Percentiles rank a stretch among this genome's conserved stretches.
Conservation (phyloP, 2,329 filamentous ascomycete genomes). For the Epichloe amarillans region DNA sequence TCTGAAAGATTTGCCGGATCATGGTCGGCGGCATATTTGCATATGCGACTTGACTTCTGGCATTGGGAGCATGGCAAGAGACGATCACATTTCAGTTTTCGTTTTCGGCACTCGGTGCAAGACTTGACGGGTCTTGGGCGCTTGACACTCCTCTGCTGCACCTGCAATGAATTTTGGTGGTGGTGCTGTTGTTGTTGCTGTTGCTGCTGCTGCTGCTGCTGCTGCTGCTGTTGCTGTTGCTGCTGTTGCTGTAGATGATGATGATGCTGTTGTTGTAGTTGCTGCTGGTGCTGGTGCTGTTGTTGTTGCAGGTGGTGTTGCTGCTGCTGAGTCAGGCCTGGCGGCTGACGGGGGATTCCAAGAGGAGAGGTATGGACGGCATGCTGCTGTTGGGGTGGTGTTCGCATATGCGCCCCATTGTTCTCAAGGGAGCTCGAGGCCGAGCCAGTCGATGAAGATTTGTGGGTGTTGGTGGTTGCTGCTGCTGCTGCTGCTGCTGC, state of each 20-base stretch:
- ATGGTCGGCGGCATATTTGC: slow-evolving; percentile 38
- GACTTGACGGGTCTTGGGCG: slow-evolving; percentile 42
- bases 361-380: slow-evolving; percentile 4
- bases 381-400: slow-evolving; percentile 8
- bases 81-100: slow-evolving; percentile 44
- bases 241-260: slow-evolving; percentile 12
- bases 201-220: slow-evolving; percentile 12
- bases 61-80: slow-evolving; percentile 44
- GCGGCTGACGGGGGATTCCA: slow-evolving; percentile 9
- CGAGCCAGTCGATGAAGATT: slow-evolving; percentile 4
- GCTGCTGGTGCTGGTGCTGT: slow-evolving; percentile 9
- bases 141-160: slow-evolving; percentile 34
- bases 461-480: neutral
- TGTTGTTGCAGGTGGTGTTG: slow-evolving; percentile 14
- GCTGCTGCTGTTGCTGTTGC: slow-evolving; percentile 10
- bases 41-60: slow-evolving; percentile 40
- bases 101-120: slow-evolving; percentile 42
- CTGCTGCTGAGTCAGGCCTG: slow-evolving; percentile 13
- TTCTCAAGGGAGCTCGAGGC: slow-evolving; percentile 5
- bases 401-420: slow-evolving; percentile 3
- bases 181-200: slow-evolving; percentile 10
- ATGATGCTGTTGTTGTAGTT: slow-evolving; percentile 8
- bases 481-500: slow-evolving; percentile 1
- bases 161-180: slow-evolving; percentile 10
- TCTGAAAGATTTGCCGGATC: slow-evolving; percentile 35